Evolutionary conservation across 495 filamentous ascomycete genomes (phyloP), one percentile per base, ranked within the genome.

Genomic region (Hypoxylon subgilvum): DNA sequence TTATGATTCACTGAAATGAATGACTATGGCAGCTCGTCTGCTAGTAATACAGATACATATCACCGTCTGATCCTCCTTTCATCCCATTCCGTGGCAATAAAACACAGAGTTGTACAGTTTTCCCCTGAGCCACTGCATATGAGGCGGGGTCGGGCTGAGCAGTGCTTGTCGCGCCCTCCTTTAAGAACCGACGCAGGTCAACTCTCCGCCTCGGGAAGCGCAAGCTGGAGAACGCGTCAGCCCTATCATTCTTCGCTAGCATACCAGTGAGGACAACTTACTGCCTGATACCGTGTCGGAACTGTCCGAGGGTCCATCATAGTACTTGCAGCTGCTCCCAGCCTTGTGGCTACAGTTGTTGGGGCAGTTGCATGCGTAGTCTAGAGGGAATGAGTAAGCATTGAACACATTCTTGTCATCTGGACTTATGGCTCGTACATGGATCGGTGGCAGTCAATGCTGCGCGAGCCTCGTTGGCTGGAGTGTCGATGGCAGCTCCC

Each of bases 291-390:
- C 3, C 3, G 7, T 7, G 25, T 16, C 2, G 18, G 17, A 31
- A 13, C 6, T 22, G 19, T 31, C 25, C 6, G 44, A 48, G 3
- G 30, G 17, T 8, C 44, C 44, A 13, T 1, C 1, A 7, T 48
- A 32, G 18, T 48, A 48, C 12, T 31, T 31, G 31, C 44, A 48
- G 30, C 44, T 48, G 12, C 13, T 19, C 5, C 44, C 44, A 1
- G 2, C 10, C n/a, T 36, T 23, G 30, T 48, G 44, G 17, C 17
- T 35, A 23, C 44, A 48, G 30, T 48, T 48, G 30, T 48, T 48
- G 17, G 44, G 44, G 17, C 44, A 48, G 30, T 48, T 48, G 44
- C 44, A 48, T 9, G 44, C 44, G 10, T 16, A 36, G 18, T 18
- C 44, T 36, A 18, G 16, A 17, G 3, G 3, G 34, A 38, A 17